phyloP scores from a whole-genome alignment of 306 rosid genomes.

The Calophaca sinica region DNA sequence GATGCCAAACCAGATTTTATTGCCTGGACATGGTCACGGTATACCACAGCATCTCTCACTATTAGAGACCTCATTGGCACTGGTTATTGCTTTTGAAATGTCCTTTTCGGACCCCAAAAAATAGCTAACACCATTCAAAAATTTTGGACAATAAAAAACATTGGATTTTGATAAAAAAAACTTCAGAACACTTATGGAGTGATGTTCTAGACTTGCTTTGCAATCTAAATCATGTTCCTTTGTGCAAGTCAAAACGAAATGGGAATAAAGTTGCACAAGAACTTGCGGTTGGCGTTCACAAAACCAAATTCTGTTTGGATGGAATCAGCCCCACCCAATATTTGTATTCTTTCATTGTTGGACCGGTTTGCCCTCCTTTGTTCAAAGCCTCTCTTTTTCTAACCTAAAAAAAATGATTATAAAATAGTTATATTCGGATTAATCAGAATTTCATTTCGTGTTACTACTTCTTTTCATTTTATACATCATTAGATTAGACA shows the following conservation, averaged over 20 bases:
- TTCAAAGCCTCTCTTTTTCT: neutral
- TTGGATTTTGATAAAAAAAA: constrained; percentile 5
- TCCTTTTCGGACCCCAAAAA: neutral
- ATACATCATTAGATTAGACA: too few relatives aligned
- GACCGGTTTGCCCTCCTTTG: neutral
- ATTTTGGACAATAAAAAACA: neutral
- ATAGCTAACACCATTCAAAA: neutral
- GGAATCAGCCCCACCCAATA: neutral
- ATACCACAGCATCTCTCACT: constrained; percentile 53
- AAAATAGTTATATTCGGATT: neutral
- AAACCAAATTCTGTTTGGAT: neutral
- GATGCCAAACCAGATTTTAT: constrained; percentile 63
- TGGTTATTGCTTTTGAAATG: constrained; percentile 19
- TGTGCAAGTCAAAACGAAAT: neutral
- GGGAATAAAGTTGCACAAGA: neutral
- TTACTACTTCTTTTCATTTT: too few relatives aligned
- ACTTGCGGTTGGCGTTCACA: neutral
- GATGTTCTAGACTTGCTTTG: constrained; percentile 5
- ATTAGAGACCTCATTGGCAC: constrained; percentile 57
- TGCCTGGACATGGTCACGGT: constrained; percentile 59
- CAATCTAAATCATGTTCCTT: neutral
- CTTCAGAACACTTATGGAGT: constrained; percentile 12
- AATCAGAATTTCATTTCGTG: neutral
- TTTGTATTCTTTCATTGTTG: neutral
- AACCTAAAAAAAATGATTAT: neutral